Base-by-base conservation (phyloP, 306 rosid species). In the Cucurbita moschata region DNA sequence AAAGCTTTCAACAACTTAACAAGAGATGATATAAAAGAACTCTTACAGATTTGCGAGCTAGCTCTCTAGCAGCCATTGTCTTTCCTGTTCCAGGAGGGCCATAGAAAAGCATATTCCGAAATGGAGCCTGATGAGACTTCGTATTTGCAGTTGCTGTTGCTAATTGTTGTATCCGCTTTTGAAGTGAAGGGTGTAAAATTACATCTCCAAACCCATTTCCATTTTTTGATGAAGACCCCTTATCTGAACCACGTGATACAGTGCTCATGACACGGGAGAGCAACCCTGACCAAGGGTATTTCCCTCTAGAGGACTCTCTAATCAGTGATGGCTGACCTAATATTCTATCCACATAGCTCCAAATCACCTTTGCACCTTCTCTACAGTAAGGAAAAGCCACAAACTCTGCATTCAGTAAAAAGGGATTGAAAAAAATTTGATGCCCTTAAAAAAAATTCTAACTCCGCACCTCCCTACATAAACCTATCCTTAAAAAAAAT, bases 71-170 rank as follows among this genome's bases (percentile, higher is more conserved):
- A 57, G 96, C 99, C 99, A 95, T 89, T 65, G 99, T 95, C 74
- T 95, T 95, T 75, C 99, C 99, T 53, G 99, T 95, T 82, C 99
- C 99, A 18, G 97, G 97, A 85, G 99, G 96, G 19, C 99, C 97
- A 82, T 95, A 95, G 77, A 95, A 95, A 76, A 95, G 91, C 91
- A 95, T 91, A 79, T 95, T 95, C 64, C 99, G 89, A 75, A 91
- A 95, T 6, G 97, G 99, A 49, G 99, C 99, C 77, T 91, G 91
- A 82, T 95, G 99, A 18, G 96, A 85, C 81, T 95, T 95, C 62
- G 99, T 95, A 83, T 95, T 91, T 39, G 96, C 91, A 40, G 99
- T 95, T 79, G 99, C 97, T 46, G 83, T 79, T 61, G 99, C 83
- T 75, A 95, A 82, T 81, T 95, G 99, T 79, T 88, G 85, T 44